Base-by-base conservation (phyloP, 2,329 filamentous ascomycete species). In the Rutstroemia sp. region DNA sequence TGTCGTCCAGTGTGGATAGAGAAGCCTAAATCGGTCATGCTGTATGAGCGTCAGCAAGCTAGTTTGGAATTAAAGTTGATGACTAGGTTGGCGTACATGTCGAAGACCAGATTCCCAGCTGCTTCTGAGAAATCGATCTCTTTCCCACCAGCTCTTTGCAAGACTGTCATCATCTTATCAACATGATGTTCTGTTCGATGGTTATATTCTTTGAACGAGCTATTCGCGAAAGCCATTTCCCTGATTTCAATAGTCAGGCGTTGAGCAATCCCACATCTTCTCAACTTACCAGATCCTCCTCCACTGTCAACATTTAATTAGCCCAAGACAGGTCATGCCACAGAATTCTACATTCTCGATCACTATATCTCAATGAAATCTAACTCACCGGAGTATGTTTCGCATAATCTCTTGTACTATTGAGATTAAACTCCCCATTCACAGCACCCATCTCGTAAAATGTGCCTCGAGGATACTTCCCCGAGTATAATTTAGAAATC, bases 1-100 rank as follows among this genome's bases (percentile, higher is more conserved):
- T 58, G 59, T 53, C 57, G 57, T 18, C 58, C 52, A 3, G 54
- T n/a, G 49, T 63, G 49, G 14, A 61, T 41, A 5, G 52, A 57
- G 48, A 63, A 63, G 19, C 49, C 52, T 4, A 63, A 45, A 38
- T 60, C 61, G 7, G 58, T 49, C 54, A 61, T 63, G 30, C 61
- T 62, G 21, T 14, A 4, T 34, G 30, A 34, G 30, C 30, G 30
- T 34, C 10, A 34, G 30, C 30, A 12, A 12, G 2, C 10, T 34
- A 34, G 30, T 34, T n/a, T n/a, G 10, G 30, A 9, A 34, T 19
- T 14, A 23, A 9, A 14, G 18, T 42, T 52, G 42, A 39, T 12
- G 14, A 25, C 18, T 4, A 9, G 10, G 5, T 25, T 21, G 6
- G 53, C 52, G 46, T 48, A 62, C 61, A 61, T 57, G 38, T 61